phyloP scores from a whole-genome alignment of 176 grass and related monocot genomes.

The Triticum timopheevii region DNA sequence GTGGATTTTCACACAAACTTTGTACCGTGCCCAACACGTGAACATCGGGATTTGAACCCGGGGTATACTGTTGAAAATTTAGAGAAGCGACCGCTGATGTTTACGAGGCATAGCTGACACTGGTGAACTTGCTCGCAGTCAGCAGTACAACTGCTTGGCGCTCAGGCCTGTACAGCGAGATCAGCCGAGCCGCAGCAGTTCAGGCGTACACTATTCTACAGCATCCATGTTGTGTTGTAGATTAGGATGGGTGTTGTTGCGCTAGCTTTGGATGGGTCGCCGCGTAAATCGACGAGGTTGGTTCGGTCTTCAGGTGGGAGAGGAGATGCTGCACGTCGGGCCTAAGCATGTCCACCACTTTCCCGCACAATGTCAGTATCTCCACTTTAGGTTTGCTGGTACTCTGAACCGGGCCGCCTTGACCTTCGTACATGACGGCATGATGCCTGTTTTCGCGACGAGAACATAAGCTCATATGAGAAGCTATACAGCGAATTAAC shows the following conservation, averaged over 20 bases:
- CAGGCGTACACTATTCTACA: not conserved
- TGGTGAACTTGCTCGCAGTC: not conserved
- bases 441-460: constrained; percentile 63
- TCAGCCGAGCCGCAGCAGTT: not conserved
- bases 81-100: not conserved
- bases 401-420: constrained; percentile 93
- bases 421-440: constrained; percentile 96
- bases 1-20: not conserved
- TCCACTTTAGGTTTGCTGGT: constrained; percentile 91
- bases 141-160: not conserved
- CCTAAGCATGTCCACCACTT: constrained; percentile 75
- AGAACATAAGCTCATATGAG: not conserved
- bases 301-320: constrained; percentile 78
- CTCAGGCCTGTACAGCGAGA: not conserved
- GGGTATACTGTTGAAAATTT: not conserved
- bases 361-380: constrained; percentile 87
- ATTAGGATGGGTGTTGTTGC: constrained; percentile 54
- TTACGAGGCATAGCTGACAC: not conserved
- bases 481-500: not conserved
- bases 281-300: constrained; percentile 80
- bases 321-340: constrained; percentile 96
- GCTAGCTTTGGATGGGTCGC: constrained; percentile 95
- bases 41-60: not conserved
- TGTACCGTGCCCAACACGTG: not conserved
- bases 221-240: not conserved